These are phyloP conservation scores for Epicoccum nigrum DNA, from an alignment of 2,329 filamentous ascomycete genomes.

Conservation along the genomic window DNA sequence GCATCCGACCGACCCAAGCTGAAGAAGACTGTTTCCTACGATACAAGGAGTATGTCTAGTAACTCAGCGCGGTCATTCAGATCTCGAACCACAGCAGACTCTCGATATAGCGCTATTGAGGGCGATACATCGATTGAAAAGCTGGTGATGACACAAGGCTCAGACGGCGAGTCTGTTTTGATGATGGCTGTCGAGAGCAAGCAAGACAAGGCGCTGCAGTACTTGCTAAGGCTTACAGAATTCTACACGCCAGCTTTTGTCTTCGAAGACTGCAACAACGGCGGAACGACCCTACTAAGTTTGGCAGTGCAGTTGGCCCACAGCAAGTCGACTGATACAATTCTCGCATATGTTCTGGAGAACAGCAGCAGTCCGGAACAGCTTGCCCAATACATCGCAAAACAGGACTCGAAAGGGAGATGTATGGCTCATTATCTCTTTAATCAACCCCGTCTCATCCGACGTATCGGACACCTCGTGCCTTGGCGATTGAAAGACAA, in stretches of 20 bases:
- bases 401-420: conserved; percentile 83
- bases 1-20: conserved; percentile 58
- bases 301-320: conserved; percentile 88
- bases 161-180: conserved; percentile 77
- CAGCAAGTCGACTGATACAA: conserved; percentile 72
- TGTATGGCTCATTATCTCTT: conserved; percentile 97
- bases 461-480: conserved; percentile 74
- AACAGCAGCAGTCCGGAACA: conserved; percentile 61
- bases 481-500: conserved; percentile 92
- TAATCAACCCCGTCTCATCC: conserved; percentile 82
- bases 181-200: conserved; percentile 64
- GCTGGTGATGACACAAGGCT: conserved; percentile 72
- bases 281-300: conserved; percentile 86
- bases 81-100: conserved; percentile 75
- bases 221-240: conserved; percentile 76
- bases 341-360: conserved; percentile 72
- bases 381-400: conserved; percentile 71
- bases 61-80: conserved; percentile 83
- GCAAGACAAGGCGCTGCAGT: conserved; percentile 74
- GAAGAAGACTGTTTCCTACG: conserved; percentile 84
- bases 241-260: conserved; percentile 76
- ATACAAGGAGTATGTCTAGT: conserved; percentile 84
- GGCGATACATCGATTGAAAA: conserved; percentile 85
- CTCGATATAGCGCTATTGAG: conserved; percentile 72
- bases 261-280: conserved; percentile 83